A percentile compares a stretch with the other conserved stretches of the same genome.
Evolutionary conservation across 306 rosid species (phyloP).

Genomic region (Cucumis sativus): Cucumber_9930_V3 NC_026657.2:32983501-32984000

Average conservation of each 20-base stretch:
- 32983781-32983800: background rate
- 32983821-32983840: background rate
- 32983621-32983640: conserved; percentile 42
- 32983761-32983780: background rate
- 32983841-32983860: background rate
- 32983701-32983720: background rate
- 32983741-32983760: background rate
- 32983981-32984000: conserved; percentile 68
- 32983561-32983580: background rate
- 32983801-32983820: background rate
- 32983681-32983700: background rate
- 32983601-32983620: conserved; percentile 58
- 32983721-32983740: background rate
- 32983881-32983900: background rate
- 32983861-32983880: background rate
- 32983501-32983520: conserved; percentile 43
- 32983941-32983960: conserved; percentile 81
- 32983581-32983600: conserved; percentile 36
- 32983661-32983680: background rate
- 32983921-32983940: conserved; percentile 72
- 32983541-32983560: background rate
- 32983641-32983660: background rate
- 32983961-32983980: conserved; percentile 45
- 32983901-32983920: conserved; percentile 51
- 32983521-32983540: background rate